phyloP scores from a whole-genome alignment of 2,329 filamentous ascomycete species.

The Rhynchosporium secalis region DNA sequence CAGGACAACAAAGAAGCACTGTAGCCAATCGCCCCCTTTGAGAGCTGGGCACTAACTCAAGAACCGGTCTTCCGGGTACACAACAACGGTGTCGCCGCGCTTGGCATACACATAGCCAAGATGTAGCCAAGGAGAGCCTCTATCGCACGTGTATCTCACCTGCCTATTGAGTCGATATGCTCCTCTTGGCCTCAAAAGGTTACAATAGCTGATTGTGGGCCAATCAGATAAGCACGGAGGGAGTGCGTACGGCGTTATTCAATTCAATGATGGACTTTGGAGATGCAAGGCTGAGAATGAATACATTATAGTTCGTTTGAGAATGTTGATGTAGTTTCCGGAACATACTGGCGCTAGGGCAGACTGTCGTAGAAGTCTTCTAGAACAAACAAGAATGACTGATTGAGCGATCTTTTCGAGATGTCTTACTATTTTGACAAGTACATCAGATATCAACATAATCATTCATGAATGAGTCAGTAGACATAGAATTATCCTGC shows the following conservation, averaged over 20 bases:
- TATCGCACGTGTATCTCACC: constrained; percentile 13
- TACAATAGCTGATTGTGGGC: background rate
- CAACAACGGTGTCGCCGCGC: background rate
- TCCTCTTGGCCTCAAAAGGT: background rate
- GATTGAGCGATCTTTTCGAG: too few species aligned
- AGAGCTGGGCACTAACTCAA: too few species aligned
- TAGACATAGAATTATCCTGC: too few species aligned
- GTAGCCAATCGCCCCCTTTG: too few species aligned
- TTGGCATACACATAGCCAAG: constrained; percentile 8
- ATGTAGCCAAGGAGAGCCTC: background rate
- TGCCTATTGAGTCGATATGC: constrained; percentile 3
- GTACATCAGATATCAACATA: too few species aligned
- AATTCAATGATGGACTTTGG: background rate
- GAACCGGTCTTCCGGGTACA: too few species aligned
- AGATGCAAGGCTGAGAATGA: constrained; percentile 3
- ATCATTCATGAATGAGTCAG: too few species aligned
- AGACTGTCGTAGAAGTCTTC: background rate
- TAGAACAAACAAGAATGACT: too few species aligned
- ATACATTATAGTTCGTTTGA: background rate
- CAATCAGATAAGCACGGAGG: constrained; percentile 9
- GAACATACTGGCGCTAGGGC: too few species aligned
- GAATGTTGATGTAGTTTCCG: background rate
- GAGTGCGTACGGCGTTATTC: background rate
- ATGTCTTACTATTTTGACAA: too few species aligned
- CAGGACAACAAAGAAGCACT: too few species aligned